Conservation (phyloP, 2,329 filamentous ascomycete species). For the Fusarium keratoplasticum region DNA sequence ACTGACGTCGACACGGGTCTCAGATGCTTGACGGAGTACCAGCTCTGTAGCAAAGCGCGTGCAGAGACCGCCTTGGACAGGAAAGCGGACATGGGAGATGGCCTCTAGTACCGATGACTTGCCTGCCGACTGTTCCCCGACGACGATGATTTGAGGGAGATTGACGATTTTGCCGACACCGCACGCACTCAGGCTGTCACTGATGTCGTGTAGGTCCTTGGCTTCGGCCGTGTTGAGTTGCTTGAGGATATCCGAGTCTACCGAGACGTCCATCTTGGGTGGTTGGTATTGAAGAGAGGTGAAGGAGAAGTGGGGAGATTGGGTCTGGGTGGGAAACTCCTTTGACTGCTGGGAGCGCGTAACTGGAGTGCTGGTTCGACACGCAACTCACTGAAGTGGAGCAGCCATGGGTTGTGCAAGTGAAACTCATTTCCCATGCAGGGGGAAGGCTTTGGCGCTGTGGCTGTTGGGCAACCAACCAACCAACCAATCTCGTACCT, state of each 20-base stretch:
- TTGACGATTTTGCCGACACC: constrained; percentile 61
- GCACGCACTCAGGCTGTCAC: constrained; percentile 62
- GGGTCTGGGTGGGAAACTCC: background rate
- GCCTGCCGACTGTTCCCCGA: constrained; percentile 70
- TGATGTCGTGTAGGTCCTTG: constrained; percentile 62
- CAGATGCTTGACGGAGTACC: constrained; percentile 57
- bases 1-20: constrained; percentile 54
- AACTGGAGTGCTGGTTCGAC: background rate
- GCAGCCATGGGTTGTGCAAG: background rate
- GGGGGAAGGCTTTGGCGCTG: background rate
- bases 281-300: background rate
- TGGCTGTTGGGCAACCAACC: background rate
- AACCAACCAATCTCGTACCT: background rate
- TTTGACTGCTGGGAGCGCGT: background rate
- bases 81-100: constrained; percentile 70
- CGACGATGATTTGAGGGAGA: constrained; percentile 67
- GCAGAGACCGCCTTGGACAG: constrained; percentile 65
- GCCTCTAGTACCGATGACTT: constrained; percentile 76
- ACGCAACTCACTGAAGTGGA: background rate
- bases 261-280: constrained; percentile 28
- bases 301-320: background rate
- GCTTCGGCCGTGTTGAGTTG: constrained; percentile 57
- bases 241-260: constrained; percentile 19
- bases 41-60: constrained; percentile 73
- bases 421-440: background rate